These are phyloP conservation scores for Cryptococcus wingfieldii DNA, from an alignment of 1,284 basidiomycete species.

Conservation along the genomic window DNA sequence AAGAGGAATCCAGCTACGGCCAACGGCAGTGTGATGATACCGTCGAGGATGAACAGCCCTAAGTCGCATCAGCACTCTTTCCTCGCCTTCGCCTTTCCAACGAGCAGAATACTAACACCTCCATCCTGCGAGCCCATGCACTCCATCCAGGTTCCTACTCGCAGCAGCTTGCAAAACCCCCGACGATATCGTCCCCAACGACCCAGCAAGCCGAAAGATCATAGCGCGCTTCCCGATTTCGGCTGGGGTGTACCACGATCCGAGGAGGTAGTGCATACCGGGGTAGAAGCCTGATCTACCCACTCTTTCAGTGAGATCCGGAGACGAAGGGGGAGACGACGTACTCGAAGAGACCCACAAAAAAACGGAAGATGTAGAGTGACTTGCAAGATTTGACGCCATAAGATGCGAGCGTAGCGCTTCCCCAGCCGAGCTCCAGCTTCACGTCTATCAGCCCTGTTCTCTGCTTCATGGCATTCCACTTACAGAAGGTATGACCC, in stretches of 20 bases:
- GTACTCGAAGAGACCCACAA: constrained; percentile 34
- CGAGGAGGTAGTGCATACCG: constrained; percentile 34
- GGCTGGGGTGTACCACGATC: constrained; percentile 37
- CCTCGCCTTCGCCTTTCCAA: not conserved
- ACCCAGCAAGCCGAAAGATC: constrained; percentile 39
- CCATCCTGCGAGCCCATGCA: constrained; percentile 37
- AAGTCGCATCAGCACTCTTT: constrained; percentile 1
- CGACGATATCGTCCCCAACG: constrained; percentile 33
- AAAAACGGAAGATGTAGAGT: constrained; percentile 31
- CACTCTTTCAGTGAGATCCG: not conserved
- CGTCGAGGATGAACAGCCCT: constrained; percentile 42
- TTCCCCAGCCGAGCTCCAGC: constrained; percentile 40
- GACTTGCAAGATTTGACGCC: constrained; percentile 21
- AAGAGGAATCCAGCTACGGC: constrained; percentile 36
- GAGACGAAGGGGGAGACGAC: constrained; percentile 16
- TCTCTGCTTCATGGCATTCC: not conserved
- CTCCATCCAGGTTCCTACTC: constrained; percentile 34
- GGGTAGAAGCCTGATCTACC: constrained; percentile 39
- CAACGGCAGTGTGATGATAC: constrained; percentile 38
- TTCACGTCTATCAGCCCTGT: constrained; percentile 2
- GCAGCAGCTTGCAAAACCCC: constrained; percentile 41
- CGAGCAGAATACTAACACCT: constrained; percentile 8
- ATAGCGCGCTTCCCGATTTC: constrained; percentile 40
- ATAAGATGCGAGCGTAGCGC: constrained; percentile 35
- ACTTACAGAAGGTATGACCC: constrained; percentile 27